Conservation (phyloP, 2,329 filamentous ascomycete genomes). For the Monosporascus ibericus region DNA sequence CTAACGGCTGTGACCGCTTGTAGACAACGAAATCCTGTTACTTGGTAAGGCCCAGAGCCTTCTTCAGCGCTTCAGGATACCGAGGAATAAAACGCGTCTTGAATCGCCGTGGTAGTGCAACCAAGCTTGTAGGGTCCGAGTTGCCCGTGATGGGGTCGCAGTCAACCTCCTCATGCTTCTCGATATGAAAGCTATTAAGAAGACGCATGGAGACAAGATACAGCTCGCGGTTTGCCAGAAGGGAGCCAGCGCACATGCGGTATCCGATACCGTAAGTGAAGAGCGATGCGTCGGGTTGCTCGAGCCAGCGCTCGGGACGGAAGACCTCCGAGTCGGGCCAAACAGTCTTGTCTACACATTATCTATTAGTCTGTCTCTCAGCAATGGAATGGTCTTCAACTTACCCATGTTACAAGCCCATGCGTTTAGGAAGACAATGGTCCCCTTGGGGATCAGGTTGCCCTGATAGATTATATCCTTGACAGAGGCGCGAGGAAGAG, state of each 20-base stretch:
- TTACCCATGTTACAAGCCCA: constrained; percentile 65
- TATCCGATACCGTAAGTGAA: constrained; percentile 63
- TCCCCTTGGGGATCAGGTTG: constrained; percentile 53
- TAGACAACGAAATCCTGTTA: too few relatives aligned
- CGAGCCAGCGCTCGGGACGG: constrained; percentile 56
- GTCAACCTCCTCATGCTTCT: background rate
- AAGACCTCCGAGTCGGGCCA: constrained; percentile 54
- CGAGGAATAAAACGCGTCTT: too few relatives aligned
- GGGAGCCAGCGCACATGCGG: constrained; percentile 59
- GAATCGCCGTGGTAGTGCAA: too few relatives aligned
- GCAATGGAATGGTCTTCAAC: constrained; percentile 9
- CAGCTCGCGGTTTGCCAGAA: constrained; percentile 58
- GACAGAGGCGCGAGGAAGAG: constrained; percentile 55
- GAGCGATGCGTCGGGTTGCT: constrained; percentile 56
- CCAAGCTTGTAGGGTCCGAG: too few relatives aligned
- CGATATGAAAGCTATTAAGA: constrained; percentile 45
- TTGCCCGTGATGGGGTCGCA: too few relatives aligned
- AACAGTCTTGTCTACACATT: constrained; percentile 38
- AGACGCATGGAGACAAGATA: constrained; percentile 59
- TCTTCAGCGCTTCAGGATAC: too few relatives aligned
- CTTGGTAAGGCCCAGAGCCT: too few relatives aligned
- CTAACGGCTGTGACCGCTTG: too few relatives aligned
- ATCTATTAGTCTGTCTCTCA: background rate
- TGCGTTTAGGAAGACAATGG: constrained; percentile 59
- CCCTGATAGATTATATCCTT: constrained; percentile 54